A percentile compares a stretch with the other conserved stretches of the same genome.
Conservation (phyloP, 2,329 filamentous ascomycete genomes). For the Neonectria neomacrospora region DNA sequence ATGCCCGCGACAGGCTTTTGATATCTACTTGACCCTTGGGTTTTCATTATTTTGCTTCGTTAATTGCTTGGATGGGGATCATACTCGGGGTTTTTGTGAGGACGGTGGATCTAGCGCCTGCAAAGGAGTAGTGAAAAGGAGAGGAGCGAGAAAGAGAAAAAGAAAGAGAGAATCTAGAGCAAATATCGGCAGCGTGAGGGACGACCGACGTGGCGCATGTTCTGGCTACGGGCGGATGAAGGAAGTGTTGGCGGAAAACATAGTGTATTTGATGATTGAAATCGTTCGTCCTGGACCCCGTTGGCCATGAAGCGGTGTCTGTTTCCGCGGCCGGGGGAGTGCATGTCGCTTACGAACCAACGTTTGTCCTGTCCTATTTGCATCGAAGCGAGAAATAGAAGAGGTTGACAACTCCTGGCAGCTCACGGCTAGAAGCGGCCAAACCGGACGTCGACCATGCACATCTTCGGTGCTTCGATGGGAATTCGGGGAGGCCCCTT, state of each 20-base stretch:
- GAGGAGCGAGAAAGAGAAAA: not conserved
- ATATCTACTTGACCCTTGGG: slow-evolving; percentile 22
- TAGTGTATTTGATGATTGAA: slow-evolving; percentile 4
- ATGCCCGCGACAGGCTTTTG: slow-evolving; percentile 25
- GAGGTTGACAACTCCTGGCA: not conserved
- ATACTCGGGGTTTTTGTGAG: not conserved
- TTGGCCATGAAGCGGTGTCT: not conserved
- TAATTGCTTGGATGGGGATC: slow-evolving; percentile 23
- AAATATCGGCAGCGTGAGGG: not conserved
- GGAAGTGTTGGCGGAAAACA: not conserved
- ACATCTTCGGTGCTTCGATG: too few species aligned
- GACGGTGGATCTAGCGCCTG: slow-evolving; percentile 13
- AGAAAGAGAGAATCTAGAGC: not conserved
- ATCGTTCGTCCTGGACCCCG: not conserved
- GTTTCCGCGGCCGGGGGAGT: not conserved
- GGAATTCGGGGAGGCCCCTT: too few species aligned
- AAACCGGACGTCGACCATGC: not conserved
- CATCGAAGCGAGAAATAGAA: not conserved
- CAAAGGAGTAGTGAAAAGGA: not conserved
- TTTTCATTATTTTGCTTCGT: slow-evolving; percentile 12
- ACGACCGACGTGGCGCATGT: not conserved
- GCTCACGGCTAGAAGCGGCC: not conserved
- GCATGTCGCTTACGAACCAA: not conserved
- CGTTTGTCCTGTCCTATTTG: not conserved
- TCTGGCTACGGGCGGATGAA: not conserved